phyloP scores from a whole-genome alignment of 2,329 filamentous ascomycete genomes.

The Dissoconium aciculare region DNA sequence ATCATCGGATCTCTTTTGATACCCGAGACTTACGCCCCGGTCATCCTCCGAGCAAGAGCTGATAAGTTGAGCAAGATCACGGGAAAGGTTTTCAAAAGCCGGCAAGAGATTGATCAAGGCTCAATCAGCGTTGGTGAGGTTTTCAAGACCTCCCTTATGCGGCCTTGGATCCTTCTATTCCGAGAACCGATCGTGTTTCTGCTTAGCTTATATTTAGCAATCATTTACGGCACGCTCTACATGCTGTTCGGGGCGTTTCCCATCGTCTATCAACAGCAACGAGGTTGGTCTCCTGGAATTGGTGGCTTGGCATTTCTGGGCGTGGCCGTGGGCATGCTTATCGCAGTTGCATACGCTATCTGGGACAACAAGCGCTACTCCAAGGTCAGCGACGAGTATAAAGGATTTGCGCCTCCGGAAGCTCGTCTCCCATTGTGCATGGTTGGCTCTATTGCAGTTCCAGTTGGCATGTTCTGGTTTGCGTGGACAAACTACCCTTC shows the following conservation, averaged over 20 bases:
- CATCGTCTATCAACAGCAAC: slow-evolving; percentile 46
- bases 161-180: slow-evolving; percentile 51
- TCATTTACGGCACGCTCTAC: slow-evolving; percentile 34
- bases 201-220: slow-evolving; percentile 32
- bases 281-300: slow-evolving; percentile 44
- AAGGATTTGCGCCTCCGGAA: slow-evolving; percentile 49
- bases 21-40: slow-evolving; percentile 46
- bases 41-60: slow-evolving; percentile 41
- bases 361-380: slow-evolving; percentile 40
- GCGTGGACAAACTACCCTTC: slow-evolving; percentile 47
- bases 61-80: slow-evolving; percentile 35
- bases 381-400: slow-evolving; percentile 30
- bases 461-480: slow-evolving; percentile 52
- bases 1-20: slow-evolving; percentile 37
- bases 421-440: slow-evolving; percentile 48
- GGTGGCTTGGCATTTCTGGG: slow-evolving; percentile 54
- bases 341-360: slow-evolving; percentile 41
- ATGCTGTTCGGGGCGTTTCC: slow-evolving; percentile 34
- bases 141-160: slow-evolving; percentile 42
- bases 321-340: slow-evolving; percentile 50
- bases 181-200: slow-evolving; percentile 35
- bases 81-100: slow-evolving; percentile 42
- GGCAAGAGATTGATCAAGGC: slow-evolving; percentile 28
- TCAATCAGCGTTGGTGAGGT: slow-evolving; percentile 21
- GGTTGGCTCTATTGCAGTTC: slow-evolving; percentile 47